phyloP scores from a whole-genome alignment of 345 rosid species.

The Erodium maritimum region DNA sequence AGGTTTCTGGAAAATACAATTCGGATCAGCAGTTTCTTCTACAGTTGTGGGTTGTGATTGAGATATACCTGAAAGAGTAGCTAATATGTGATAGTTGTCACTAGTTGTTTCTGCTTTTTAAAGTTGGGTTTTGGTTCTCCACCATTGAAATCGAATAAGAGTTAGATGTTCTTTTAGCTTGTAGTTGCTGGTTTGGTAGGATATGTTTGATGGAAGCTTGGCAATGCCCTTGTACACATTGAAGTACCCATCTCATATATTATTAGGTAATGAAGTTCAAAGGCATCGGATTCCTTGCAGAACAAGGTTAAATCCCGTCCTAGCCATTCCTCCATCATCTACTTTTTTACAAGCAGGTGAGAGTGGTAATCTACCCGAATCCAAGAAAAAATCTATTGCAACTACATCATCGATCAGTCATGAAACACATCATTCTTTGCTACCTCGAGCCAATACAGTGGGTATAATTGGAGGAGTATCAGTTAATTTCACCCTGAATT shows the following conservation, averaged over 20 bases:
- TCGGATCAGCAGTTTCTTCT: too few species aligned
- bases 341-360: constrained; percentile 39
- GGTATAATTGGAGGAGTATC: constrained; percentile 73
- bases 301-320: constrained; percentile 31
- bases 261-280: constrained; percentile 11
- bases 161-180: constrained; percentile 1
- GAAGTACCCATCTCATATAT: constrained; percentile 26
- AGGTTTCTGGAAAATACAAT: too few species aligned
- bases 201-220: constrained; percentile 41
- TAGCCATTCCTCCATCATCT: constrained; percentile 45
- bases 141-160: background rate
- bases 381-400: constrained; percentile 27
- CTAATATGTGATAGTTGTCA: too few species aligned
- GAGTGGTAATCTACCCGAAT: constrained; percentile 33
- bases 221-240: constrained; percentile 30
- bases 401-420: constrained; percentile 13
- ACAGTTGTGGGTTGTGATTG: too few species aligned
- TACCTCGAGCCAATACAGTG: constrained; percentile 39
- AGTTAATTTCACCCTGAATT: constrained; percentile 35
- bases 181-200: constrained; percentile 10
- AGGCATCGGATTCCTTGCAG: constrained; percentile 16
- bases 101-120: too few species aligned
- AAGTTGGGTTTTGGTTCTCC: background rate
- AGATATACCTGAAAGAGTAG: too few species aligned
- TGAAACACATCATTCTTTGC: constrained; percentile 25